Evolutionary conservation across 371 early-diverging fungal species (phyloP).

Genomic region (Mortierella sp.): DNA sequence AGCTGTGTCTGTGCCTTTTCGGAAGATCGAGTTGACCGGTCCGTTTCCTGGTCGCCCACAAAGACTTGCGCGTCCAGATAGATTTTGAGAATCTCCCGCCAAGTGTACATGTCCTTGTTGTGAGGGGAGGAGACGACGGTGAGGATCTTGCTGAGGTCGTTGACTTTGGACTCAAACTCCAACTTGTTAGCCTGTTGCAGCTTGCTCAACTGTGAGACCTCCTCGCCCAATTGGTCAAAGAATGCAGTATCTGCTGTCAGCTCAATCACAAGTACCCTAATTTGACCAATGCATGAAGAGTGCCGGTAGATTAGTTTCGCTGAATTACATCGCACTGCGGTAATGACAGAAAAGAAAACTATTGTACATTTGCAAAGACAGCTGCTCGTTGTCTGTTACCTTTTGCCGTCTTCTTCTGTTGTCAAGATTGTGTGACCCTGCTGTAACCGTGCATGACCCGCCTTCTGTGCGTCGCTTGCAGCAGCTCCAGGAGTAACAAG

Average conservation of each 20-base stretch:
- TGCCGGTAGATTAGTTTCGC: neutral
- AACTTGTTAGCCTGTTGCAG: constrained; percentile 60
- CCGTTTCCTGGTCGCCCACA: constrained; percentile 65
- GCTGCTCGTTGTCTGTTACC: constrained; percentile 19
- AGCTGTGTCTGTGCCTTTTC: constrained; percentile 71
- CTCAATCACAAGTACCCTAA: constrained; percentile 67
- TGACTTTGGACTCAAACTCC: constrained; percentile 64
- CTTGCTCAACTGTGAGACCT: constrained; percentile 61
- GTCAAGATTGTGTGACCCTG: constrained; percentile 16
- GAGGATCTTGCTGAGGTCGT: constrained; percentile 64
- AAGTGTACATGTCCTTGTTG: constrained; percentile 77
- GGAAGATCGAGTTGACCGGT: constrained; percentile 63
- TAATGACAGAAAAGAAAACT: neutral
- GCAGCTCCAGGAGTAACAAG: constrained; percentile 39
- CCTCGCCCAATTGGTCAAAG: constrained; percentile 67
- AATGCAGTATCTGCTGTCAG: constrained; percentile 73
- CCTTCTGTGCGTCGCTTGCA: neutral
- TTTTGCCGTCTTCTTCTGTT: constrained; percentile 52
- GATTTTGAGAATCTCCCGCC: constrained; percentile 80
- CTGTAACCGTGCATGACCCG: neutral
- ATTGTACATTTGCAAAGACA: too few species aligned
- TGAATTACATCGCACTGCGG: neutral
- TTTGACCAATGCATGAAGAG: neutral
- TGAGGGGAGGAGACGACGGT: constrained; percentile 69
- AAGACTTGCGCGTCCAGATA: constrained; percentile 83